Evolutionary conservation across 495 filamentous ascomycete species (phyloP), one percentile per base, ranked within the genome.

Genomic region (Tuber magnatum): DNA sequence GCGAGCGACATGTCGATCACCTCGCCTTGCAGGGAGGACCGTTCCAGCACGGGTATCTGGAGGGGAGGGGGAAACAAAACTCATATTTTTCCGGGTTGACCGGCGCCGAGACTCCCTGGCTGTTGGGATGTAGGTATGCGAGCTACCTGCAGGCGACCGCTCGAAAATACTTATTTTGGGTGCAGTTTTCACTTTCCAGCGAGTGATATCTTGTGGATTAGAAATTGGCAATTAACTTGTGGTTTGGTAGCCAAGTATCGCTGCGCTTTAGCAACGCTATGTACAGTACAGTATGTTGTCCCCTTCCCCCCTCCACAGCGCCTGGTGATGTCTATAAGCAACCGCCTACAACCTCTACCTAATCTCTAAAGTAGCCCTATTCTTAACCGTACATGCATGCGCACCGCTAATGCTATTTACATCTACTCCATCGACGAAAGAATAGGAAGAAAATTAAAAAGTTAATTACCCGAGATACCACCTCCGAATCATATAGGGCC

Each of bases 361-460:
- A 20, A 39, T 18, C 28, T 74, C 40, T 74, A 48, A 3, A 12
- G 40, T 22, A 65, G 46, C 51, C 56, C 56, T 73, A 70, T 39
- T 68, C 14, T 10, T 41, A 70, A 70, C 1, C 44, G 70, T 40
- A 14, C 14, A 68, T 39, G 10, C 41, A 56, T 39, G 46, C 41
- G n/a, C 46, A 68, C 56, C 70, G 56, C n/a, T 40, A 41, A 42
- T 69, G 12, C 51, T 77, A 43, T 75, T 68, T 70, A 41, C 51
- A 61, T 43, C 32, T 46, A 16, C 10, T 61, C 32, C 68, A 61
- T 43, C 46, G 68, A 48, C 73, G 68, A 46, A 32, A 43, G 44
- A 43, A 16, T 0, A 10, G 4, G 1, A 3, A 32, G 5, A 48
- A n/a, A 20, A 35, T 18, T 22, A 10, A 35, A 28, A 20, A 65